Evolutionary conservation across 495 filamentous ascomycete genomes (phyloP), one percentile per base, ranked within the genome.

Genomic region (Xylaria castorea): DNA sequence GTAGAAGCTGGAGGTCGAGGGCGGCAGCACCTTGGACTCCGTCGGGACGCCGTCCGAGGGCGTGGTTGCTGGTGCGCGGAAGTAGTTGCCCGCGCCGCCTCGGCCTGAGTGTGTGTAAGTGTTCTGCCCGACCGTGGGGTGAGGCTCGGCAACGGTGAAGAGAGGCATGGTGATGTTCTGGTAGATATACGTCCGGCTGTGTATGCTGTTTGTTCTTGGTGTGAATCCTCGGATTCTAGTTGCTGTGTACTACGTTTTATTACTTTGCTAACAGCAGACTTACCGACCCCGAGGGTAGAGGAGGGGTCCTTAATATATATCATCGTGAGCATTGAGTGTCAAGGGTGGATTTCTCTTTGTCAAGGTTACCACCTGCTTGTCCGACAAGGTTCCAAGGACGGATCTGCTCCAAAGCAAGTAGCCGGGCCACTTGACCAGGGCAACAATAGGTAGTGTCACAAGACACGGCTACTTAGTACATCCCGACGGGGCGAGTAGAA

Each of bases 41-140:
- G 81, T 84, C 3, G 80, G 76, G 25, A 84, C 71, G 73, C 82
- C 80, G 55, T 79, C 57, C 11, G 84, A 77, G 5, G 86, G 76
- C 63, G 89, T 87, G 58, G 90, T 92, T 70, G 86, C 83, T 66
- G 88, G 87, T 70, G 90, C 88, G 79, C 91, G 91, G 80, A 93
- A 89, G 82, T 88, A 91, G 85, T 98, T 98, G 74, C 95, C 95
- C 20, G 91, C 92, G 51, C 95, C 95, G 74, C 95, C 95, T 42
- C 94, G 93, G 78, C 94, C 95, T 27, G 90, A 88, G 85, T 94
- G 91, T 74, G 91, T 85, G 81, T 90, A 91, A 75, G 83, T 83
- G 80, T 86, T 85, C 76, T 87, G 81, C 68, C 87, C 86, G 72
- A 92, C 85, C 74, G 91, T 91, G 40, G 93, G 93, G 85, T 94